Evolutionary conservation across 2,329 filamentous ascomycete species (phyloP), one percentile per base, ranked within the genome.

Genomic region (Colletotrichum musae): DNA sequence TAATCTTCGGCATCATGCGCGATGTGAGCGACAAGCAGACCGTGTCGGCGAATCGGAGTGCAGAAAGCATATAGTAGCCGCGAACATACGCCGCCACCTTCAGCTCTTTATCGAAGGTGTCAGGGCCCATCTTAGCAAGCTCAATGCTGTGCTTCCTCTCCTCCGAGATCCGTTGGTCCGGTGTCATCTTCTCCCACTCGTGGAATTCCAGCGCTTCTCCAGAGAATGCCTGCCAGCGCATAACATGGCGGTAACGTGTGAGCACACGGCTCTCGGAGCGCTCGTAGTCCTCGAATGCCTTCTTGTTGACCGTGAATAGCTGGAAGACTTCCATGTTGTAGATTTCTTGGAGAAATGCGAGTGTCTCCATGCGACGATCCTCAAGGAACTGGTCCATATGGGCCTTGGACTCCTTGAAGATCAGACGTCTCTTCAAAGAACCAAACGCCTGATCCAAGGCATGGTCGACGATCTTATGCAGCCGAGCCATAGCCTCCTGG

Each of bases 61-160:
- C 87, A 0, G 92, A 91, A 5, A 91, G 86, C 54, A 88, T 84
- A 75, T 94, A 94, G 77, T 94, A 94, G 0, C 87, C 91, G 0
- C 91, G 83, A 52, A 93, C 85, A 4, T 89, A 89, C 0, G 89
- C 85, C 0, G 92, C 87, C 0, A 92, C 87, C 9, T 86, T 82
- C 0, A 94, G 78, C 74, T 94, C 92, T 0, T 80, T 78, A 1
- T 82, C 76, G 72, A 89, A 94, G 0, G 84, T 82, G 73, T 94
- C 92, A 0, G 81, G 76, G 0, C 85, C 85, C 12, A 93, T 80
- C 28, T 84, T 86, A 13, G 77, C 73, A 6, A 82, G 70, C 28
- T 89, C 83, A 6, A 76, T 72, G 24, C 80, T 77, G 7, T 86
- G 80, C 32, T 78, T 77, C 39, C 78, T 81, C 3, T 81, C 76